These are phyloP conservation scores for Graphiopsis chlorocephala DNA, from an alignment of 2,329 filamentous ascomycete species.

Conservation along the genomic window DNA sequence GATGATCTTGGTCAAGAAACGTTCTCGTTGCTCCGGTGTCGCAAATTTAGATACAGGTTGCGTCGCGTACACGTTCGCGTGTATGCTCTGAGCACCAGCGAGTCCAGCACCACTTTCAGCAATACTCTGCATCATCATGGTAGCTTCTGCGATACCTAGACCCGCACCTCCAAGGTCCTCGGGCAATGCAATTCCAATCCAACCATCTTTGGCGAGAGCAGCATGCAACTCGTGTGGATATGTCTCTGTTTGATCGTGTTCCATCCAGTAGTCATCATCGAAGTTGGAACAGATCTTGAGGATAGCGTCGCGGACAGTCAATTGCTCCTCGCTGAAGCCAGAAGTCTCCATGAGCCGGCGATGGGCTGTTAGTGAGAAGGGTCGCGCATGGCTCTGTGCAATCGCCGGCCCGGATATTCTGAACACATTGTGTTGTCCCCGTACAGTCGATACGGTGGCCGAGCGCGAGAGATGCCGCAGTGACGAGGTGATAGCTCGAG, in stretches of 20 bases:
- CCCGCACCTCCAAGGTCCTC: constrained; percentile 72
- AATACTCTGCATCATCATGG: constrained; percentile 78
- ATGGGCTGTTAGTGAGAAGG: constrained; percentile 34
- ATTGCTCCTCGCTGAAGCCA: constrained; percentile 69
- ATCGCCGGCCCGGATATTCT: background rate
- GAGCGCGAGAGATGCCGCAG: background rate
- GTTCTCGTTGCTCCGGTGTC: constrained; percentile 59
- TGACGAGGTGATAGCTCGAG: background rate
- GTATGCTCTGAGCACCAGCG: constrained; percentile 60
- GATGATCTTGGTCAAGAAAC: constrained; percentile 68
- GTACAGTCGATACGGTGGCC: background rate
- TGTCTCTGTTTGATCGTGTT: constrained; percentile 65
- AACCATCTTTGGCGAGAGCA: constrained; percentile 70
- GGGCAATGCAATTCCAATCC: constrained; percentile 77
- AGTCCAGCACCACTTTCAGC: constrained; percentile 68
- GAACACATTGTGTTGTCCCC: background rate
- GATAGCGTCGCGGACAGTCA: constrained; percentile 70
- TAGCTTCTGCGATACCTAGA: constrained; percentile 75
- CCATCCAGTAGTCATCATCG: constrained; percentile 73
- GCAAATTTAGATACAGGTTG: constrained; percentile 73
- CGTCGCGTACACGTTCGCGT: constrained; percentile 69
- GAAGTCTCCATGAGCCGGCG: constrained; percentile 66
- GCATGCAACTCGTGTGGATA: constrained; percentile 76
- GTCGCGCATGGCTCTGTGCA: background rate
- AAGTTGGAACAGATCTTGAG: constrained; percentile 67